phyloP scores from a whole-genome alignment of 2,329 filamentous ascomycete species.

The Lojkania enalia region DNA sequence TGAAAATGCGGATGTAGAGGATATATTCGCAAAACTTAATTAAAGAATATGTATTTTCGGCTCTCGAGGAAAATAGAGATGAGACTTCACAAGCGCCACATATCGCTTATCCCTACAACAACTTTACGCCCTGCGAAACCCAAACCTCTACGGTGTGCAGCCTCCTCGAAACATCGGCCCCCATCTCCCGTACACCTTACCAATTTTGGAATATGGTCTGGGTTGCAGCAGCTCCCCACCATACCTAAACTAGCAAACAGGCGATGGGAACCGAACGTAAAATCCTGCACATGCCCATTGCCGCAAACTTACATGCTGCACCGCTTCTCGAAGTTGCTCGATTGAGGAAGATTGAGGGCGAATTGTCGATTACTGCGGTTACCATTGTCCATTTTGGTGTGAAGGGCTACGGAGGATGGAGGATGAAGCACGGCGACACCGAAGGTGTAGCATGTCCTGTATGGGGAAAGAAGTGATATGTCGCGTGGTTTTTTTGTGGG shows the following conservation, averaged over 20 bases:
- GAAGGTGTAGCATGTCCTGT: neutral
- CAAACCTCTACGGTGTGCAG: neutral
- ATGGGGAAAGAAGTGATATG: neutral
- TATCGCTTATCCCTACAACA: too few species aligned
- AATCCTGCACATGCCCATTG: neutral
- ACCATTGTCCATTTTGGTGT: slow-evolving; percentile 12
- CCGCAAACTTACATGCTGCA: neutral
- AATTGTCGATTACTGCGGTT: slow-evolving; percentile 9
- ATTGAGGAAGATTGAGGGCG: neutral
- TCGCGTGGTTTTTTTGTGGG: neutral
- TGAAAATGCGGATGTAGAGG: too few species aligned
- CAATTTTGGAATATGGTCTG: neutral
- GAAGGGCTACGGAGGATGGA: neutral
- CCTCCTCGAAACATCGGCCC: neutral
- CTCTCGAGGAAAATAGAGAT: too few species aligned
- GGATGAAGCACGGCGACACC: neutral
- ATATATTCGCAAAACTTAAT: too few species aligned
- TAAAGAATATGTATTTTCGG: too few species aligned
- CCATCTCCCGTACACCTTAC: neutral
- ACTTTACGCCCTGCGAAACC: too few species aligned
- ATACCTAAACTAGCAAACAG: neutral
- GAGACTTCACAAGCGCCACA: too few species aligned
- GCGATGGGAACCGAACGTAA: neutral
- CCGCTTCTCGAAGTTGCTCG: neutral
- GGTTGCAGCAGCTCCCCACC: too few species aligned